Conservation (phyloP, 495 filamentous ascomycete genomes). For the Geoglossum glabrum region DNA sequence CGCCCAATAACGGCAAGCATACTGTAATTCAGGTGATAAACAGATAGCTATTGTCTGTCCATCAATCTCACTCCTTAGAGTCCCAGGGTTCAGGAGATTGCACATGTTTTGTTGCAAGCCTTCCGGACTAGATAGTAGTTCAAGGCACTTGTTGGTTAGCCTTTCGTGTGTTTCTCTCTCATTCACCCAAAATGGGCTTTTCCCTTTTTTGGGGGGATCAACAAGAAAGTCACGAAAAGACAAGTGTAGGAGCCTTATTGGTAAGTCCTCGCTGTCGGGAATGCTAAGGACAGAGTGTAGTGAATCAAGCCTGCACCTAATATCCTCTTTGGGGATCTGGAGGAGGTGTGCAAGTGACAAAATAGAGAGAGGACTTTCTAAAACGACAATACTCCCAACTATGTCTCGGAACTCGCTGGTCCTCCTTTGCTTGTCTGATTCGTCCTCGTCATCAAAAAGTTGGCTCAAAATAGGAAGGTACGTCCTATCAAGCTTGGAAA, state of each 20-base stretch:
- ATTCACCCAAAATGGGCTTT: constrained; percentile 21
- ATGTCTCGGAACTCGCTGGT: constrained; percentile 8
- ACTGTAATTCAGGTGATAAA: constrained; percentile 13
- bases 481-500: constrained; percentile 9
- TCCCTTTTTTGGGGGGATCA: constrained; percentile 14
- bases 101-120: constrained; percentile 22
- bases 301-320: no score
- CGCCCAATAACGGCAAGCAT: no score
- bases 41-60: constrained; percentile 14
- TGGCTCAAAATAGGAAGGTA: constrained; percentile 13
- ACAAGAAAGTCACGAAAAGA: constrained; percentile 34
- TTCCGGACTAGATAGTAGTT: constrained; percentile 13
- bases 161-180: constrained; percentile 18
- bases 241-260: constrained; percentile 24
- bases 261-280: constrained; percentile 10
- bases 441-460: constrained; percentile 8
- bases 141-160: constrained; percentile 18
- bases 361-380: neutral
- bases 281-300: constrained; percentile 17
- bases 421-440: constrained; percentile 5
- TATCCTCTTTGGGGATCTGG: no score
- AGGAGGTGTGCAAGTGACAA: no score
- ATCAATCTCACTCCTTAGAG: constrained; percentile 6
- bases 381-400: constrained; percentile 10
- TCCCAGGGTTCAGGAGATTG: constrained; percentile 15